Conservation (phyloP, 2,329 filamentous ascomycete genomes). For the Penicillium sp. region DNA sequence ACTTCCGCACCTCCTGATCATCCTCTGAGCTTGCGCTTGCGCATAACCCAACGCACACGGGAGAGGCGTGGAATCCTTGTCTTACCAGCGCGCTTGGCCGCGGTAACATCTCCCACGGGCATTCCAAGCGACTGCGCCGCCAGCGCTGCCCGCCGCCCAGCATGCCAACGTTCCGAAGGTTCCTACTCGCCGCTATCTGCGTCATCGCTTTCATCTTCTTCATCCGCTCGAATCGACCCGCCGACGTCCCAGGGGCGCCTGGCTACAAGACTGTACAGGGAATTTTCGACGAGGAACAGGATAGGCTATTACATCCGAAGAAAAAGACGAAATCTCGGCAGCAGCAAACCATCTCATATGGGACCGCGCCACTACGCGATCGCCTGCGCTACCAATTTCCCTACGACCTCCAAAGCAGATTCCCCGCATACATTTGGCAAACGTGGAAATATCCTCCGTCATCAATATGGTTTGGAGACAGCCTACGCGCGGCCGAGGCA, state of each 20-base stretch:
- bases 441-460: conserved; percentile 91
- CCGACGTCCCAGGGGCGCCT: conserved; percentile 29
- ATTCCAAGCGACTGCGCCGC: conserved; percentile 6
- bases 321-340: conserved; percentile 21
- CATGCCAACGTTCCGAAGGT: conserved; percentile 80
- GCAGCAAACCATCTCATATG: conserved; percentile 63
- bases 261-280: conserved; percentile 29
- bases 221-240: conserved; percentile 63
- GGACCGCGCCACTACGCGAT: conserved; percentile 71
- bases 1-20: conserved; percentile 7
- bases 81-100: conserved; percentile 14
- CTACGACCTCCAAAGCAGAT: conserved; percentile 84
- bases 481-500: conserved; percentile 80
- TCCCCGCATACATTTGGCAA: conserved; percentile 98
- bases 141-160: conserved; percentile 13
- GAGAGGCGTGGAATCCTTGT: conserved; percentile 8
- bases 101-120: conserved; percentile 9
- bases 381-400: conserved; percentile 90
- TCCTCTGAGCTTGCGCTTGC: conserved; percentile 1
- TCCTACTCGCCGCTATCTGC: conserved; percentile 69
- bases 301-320: conserved; percentile 13
- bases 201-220: conserved; percentile 71
- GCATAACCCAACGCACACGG: conserved; percentile 9
- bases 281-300: conserved; percentile 25
- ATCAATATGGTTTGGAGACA: conserved; percentile 70